These are phyloP conservation scores for Alloteropsis angusta DNA, from an alignment of 202 grass and related monocot genomes.

Conservation along the genomic window DNA sequence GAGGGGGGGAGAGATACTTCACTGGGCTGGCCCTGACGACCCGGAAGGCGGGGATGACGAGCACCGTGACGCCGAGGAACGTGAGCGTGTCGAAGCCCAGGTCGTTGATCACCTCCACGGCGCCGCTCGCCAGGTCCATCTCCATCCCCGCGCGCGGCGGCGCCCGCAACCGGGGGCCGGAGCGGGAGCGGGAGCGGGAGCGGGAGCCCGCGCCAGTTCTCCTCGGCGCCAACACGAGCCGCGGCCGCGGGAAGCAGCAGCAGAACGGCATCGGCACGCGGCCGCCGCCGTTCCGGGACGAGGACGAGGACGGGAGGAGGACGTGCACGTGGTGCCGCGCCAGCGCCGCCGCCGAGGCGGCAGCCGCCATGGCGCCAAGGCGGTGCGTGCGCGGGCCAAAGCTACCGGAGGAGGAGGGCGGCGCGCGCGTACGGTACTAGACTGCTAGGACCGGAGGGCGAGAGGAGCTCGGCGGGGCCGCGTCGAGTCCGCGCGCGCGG, in stretches of 20 bases:
- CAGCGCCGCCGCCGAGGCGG: conserved; percentile 12
- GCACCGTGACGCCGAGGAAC: conserved; percentile 79
- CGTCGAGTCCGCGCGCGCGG: not conserved
- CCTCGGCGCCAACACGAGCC: not conserved
- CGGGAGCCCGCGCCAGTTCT: too few species aligned
- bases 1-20: conserved; percentile 23
- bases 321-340: conserved; percentile 8
- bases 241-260: not conserved
- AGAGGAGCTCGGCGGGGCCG: not conserved
- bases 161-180: too few species aligned
- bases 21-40: conserved; percentile 84
- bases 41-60: conserved; percentile 88
- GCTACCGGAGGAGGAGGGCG: not conserved
- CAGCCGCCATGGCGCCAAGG: conserved; percentile 45
- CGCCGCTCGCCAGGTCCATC: conserved; percentile 78
- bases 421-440: not conserved
- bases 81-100: conserved; percentile 94
- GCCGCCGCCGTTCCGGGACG: not conserved
- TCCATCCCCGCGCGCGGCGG: conserved; percentile 50
- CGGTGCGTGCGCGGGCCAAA: not conserved
- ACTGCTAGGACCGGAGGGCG: not conserved
- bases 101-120: conserved; percentile 93
- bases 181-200: too few species aligned
- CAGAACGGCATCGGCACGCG: not conserved
- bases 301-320: not conserved